Evolutionary conservation across 1,284 basidiomycete genomes (phyloP).

Genomic region (Heterobasidion parviporum): DNA sequence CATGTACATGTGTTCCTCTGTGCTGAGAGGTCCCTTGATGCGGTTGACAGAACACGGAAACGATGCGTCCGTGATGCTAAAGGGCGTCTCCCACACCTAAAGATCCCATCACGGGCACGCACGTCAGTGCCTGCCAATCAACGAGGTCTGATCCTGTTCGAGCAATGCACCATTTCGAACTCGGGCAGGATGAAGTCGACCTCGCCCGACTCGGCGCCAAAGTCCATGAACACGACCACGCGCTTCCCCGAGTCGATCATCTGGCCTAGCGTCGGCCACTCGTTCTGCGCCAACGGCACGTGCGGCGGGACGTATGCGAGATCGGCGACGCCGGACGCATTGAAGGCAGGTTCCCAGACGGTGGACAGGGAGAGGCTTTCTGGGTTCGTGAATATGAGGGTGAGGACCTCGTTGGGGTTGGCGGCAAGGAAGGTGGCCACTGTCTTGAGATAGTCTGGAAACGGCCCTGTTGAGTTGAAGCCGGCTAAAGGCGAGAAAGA

Average conservation of each 20-base stretch:
- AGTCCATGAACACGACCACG: conserved; percentile 69
- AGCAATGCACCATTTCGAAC: conserved; percentile 42
- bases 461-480: not conserved
- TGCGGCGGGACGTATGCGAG: conserved; percentile 53
- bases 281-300: conserved; percentile 39
- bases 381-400: conserved; percentile 65
- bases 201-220: conserved; percentile 21
- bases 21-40: conserved; percentile 38
- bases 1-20: conserved; percentile 44
- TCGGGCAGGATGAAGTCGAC: conserved; percentile 61
- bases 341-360: conserved; percentile 52
- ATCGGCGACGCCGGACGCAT: conserved; percentile 44
- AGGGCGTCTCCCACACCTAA: conserved; percentile 72
- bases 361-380: conserved; percentile 44
- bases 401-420: conserved; percentile 71
- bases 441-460: conserved; percentile 44
- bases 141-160: not conserved
- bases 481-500: not conserved
- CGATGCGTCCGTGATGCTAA: conserved; percentile 46
- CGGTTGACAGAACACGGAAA: conserved; percentile 74
- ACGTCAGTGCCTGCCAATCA: not conserved
- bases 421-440: conserved; percentile 58
- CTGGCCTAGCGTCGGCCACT: conserved; percentile 72
- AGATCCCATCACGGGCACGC: not conserved
- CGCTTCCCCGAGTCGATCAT: conserved; percentile 60